phyloP scores from a whole-genome alignment of 306 rosid species.

The Cercis canadensis region DNA sequence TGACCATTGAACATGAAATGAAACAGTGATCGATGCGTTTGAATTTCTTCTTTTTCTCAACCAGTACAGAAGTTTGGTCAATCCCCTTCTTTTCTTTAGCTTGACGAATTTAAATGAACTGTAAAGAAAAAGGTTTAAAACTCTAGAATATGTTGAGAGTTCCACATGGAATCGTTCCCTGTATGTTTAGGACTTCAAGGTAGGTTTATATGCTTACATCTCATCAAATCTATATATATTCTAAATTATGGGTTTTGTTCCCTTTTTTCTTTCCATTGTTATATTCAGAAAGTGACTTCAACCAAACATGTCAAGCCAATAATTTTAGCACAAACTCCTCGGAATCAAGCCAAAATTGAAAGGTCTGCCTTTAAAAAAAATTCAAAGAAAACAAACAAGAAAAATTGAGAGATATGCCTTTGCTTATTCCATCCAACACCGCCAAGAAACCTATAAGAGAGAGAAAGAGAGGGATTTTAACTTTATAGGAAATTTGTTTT shows the following conservation, averaged over 20 bases:
- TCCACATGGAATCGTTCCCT: constrained; percentile 8
- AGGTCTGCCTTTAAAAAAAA: constrained; percentile 20
- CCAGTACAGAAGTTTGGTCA: constrained; percentile 8
- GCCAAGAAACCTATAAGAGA: not conserved
- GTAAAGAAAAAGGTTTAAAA: constrained; percentile 9
- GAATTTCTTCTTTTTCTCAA: not conserved
- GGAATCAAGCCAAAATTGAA: constrained; percentile 39
- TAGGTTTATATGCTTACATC: constrained; percentile 25
- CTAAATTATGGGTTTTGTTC: not conserved
- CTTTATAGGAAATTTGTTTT: not conserved
- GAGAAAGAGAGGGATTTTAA: not conserved
- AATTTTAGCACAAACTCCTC: constrained; percentile 10
- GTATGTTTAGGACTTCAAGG: constrained; percentile 19
- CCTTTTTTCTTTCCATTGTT: not conserved
- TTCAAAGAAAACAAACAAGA: constrained; percentile 23
- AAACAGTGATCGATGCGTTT: constrained; percentile 5
- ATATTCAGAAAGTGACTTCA: constrained; percentile 33
- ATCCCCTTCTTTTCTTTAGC: not conserved
- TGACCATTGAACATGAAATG: constrained; percentile 31
- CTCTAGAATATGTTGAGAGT: not conserved
- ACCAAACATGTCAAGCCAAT: constrained; percentile 42
- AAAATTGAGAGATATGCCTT: constrained; percentile 16
- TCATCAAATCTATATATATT: not conserved
- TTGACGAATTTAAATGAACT: constrained; percentile 31
- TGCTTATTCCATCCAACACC: constrained; percentile 20